phyloP scores from a whole-genome alignment of 768 basidiomycete genomes.

The Multifurca ochricompacta region DNA sequence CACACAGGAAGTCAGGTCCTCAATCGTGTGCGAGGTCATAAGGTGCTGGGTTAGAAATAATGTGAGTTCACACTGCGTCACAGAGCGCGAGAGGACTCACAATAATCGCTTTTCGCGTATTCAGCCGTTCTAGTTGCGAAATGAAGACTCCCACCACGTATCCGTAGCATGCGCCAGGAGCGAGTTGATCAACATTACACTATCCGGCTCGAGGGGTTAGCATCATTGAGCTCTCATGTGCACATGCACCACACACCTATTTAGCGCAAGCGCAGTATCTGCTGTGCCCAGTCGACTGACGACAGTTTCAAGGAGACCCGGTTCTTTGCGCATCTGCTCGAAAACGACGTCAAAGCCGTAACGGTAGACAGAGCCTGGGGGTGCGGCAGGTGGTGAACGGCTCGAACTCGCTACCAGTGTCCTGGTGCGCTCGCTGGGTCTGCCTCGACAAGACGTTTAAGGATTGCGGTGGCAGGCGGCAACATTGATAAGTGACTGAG shows the following conservation, averaged over 20 bases:
- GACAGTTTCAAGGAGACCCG: conserved; percentile 70
- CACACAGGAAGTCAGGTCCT: conserved; percentile 76
- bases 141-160: conserved; percentile 70
- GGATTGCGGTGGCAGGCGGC: conserved; percentile 86
- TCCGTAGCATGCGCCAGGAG: conserved; percentile 75
- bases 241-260: conserved; percentile 45
- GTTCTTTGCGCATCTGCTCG: conserved; percentile 70
- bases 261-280: conserved; percentile 77
- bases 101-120: conserved; percentile 74
- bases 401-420: conserved; percentile 52
- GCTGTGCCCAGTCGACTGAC: conserved; percentile 70
- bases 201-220: conserved; percentile 26
- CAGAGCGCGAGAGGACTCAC: conserved; percentile 36
- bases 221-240: conserved; percentile 16
- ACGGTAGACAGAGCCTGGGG: conserved; percentile 66
- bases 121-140: conserved; percentile 62
- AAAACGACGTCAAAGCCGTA: conserved; percentile 84
- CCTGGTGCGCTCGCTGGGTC: conserved; percentile 65
- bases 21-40: conserved; percentile 74
- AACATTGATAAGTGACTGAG: conserved; percentile 81
- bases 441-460: conserved; percentile 85
- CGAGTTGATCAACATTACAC: conserved; percentile 88
- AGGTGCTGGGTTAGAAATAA: conserved; percentile 45
- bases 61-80: conserved; percentile 7
- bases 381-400: conserved; percentile 40